Percentiles rank a stretch among this genome's conserved stretches.
Conservation (phyloP, 1,284 basidiomycete genomes). For the Pisolithus thermaeus region DNA sequence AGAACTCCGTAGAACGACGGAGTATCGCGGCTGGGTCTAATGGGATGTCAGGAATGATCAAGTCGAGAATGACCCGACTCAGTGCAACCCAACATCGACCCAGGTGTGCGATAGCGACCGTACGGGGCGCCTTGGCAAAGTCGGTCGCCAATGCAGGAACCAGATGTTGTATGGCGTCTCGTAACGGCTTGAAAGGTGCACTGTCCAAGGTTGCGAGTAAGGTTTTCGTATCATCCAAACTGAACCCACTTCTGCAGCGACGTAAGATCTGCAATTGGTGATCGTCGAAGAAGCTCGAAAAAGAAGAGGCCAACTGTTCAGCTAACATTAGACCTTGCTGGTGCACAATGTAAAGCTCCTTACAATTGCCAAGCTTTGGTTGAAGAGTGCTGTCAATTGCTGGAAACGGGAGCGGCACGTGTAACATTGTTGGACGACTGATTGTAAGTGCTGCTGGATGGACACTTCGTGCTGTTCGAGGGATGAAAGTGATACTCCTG, state of each 20-base stretch:
- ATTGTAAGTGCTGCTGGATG: constrained; percentile 31
- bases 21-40: constrained; percentile 82
- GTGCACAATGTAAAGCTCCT: constrained; percentile 9
- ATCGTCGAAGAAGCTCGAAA: constrained; percentile 34
- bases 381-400: constrained; percentile 37
- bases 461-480: constrained; percentile 31
- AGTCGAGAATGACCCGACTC: constrained; percentile 52
- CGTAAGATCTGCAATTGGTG: constrained; percentile 19
- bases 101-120: constrained; percentile 22
- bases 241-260: constrained; percentile 1
- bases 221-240: constrained; percentile 7
- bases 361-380: constrained; percentile 37
- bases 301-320: constrained; percentile 36
- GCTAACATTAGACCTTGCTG: constrained; percentile 3
- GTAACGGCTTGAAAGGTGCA: constrained; percentile 22
- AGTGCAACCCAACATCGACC: constrained; percentile 66
- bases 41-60: constrained; percentile 85
- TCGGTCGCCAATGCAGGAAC: constrained; percentile 4
- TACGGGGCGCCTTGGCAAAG: constrained; percentile 1
- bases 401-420: constrained; percentile 31
- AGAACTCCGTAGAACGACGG: constrained; percentile 47
- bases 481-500: constrained; percentile 23
- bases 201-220: constrained; percentile 17
- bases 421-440: constrained; percentile 35
- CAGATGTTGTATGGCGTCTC: constrained; percentile 18